Percentiles rank a stretch among this genome's conserved stretches.
Conservation (phyloP, 768 basidiomycete species). For the Rhodosporidiobolus sp. region DNA sequence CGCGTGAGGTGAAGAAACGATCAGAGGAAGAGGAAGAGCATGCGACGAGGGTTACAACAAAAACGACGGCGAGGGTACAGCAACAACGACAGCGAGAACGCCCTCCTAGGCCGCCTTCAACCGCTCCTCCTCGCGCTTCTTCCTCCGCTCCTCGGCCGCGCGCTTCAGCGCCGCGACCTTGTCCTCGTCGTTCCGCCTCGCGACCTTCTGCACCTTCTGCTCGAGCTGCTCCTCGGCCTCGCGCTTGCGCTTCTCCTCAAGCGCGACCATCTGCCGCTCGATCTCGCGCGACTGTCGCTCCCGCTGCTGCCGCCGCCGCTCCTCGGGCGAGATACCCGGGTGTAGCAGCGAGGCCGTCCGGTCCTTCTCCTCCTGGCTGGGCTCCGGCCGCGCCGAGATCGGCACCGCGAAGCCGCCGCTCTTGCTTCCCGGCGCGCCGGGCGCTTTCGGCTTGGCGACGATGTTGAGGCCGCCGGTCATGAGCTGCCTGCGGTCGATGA, state of each 20-base stretch:
- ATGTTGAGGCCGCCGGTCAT: conserved; percentile 89
- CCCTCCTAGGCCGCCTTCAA: conserved; percentile 1
- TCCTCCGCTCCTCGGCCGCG: conserved; percentile 61
- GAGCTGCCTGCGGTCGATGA: conserved; percentile 90
- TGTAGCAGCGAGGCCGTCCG: conserved; percentile 2
- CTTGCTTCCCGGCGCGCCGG: conserved; percentile 59
- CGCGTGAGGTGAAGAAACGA: background rate
- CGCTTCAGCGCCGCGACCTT: conserved; percentile 76
- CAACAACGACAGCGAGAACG: background rate
- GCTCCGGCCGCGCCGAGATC: conserved; percentile 37
- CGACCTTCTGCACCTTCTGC: conserved; percentile 56
- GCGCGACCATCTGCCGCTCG: conserved; percentile 71
- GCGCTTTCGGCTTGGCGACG: conserved; percentile 69
- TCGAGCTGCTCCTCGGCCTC: conserved; percentile 62
- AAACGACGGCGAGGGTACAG: background rate
- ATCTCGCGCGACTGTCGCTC: conserved; percentile 77
- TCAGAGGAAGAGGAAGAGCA: background rate
- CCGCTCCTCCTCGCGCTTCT: conserved; percentile 33
- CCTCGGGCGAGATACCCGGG: conserved; percentile 19
- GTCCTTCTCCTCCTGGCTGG: conserved; percentile 18
- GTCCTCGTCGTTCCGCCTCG: conserved; percentile 71
- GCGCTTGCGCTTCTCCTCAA: conserved; percentile 60
- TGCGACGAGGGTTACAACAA: background rate
- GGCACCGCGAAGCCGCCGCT: conserved; percentile 48
- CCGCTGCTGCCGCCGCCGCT: conserved; percentile 65